Base-by-base conservation (phyloP, 192 early-diverging fungal species). In the Podila minutissima region DNA sequence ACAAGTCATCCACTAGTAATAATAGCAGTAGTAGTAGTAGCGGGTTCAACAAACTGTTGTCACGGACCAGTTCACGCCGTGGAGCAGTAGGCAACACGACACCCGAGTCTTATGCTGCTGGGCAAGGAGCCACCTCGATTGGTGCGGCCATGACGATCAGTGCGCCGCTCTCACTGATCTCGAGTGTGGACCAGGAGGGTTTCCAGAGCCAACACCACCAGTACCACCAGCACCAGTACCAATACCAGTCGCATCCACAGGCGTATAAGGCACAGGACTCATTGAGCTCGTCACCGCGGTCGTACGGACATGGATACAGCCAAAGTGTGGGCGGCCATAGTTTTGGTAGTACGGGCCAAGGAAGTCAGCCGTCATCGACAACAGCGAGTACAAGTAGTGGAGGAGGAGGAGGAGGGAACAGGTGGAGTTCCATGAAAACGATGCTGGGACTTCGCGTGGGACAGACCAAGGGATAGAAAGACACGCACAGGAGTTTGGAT, bases 401-500 rank as follows among this genome's bases (percentile, higher is more conserved):
- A 2, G 5, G 17, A 32, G 31, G 31, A 32, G 31, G 31, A 32
- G 31, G 31, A 4, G 19, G 10, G 20, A 64, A 67, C 8, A 69
- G 75, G 17, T 79, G 75, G 75, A 72, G 32, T 31, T 72, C 69
- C 2, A 79, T 79, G 75, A 79, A 79, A 60, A 64, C 46, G 37
- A 79, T 79, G 26, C 50, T 79, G 38, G 75, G 75, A 31, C 60
- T 79, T 9, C 69, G 75, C 1, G 75, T 70, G 20, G 75, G 75
- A 1, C 69, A 79, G 22, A 31, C 64, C 37, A 73, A 73, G 41
- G 32, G 63, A 17, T 73, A 66, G 20, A 35, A 28, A 24, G 26
- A 49, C 26, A 13, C 19, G 19, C 48, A 50, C 19, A n/a, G 48
- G 11, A 3, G 48, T 6, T 50, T 50, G 19, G n/a, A 17, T 50